Evolutionary conservation across 768 basidiomycete genomes (phyloP).

Genomic region (Boletus bicolor): DNA sequence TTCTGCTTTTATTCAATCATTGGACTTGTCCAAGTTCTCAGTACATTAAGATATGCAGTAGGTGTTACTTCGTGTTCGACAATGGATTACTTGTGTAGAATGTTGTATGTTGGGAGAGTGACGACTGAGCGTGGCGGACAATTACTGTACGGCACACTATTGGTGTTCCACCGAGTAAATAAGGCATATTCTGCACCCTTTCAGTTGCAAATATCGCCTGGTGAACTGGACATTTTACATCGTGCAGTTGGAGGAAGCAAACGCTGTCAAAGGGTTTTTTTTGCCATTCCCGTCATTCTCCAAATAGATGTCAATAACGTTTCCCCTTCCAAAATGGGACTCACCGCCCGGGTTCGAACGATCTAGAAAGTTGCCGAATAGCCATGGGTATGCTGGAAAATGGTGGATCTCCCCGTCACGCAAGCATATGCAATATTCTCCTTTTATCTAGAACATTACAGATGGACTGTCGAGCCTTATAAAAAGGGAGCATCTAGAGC

Average conservation of each 20-base stretch:
- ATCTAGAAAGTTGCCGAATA: slow-evolving; percentile 9
- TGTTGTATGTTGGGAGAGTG: background rate
- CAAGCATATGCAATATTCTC: background rate
- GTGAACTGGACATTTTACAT: background rate
- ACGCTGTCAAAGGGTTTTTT: no score
- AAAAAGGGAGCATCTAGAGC: background rate
- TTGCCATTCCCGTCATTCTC: background rate
- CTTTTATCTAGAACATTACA: slow-evolving; percentile 1
- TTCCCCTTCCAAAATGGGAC: slow-evolving; percentile 2
- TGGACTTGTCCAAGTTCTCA: no score
- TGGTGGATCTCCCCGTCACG: background rate
- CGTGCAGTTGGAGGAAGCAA: background rate
- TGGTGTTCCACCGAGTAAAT: no score
- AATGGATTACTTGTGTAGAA: no score
- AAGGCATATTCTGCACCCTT: no score
- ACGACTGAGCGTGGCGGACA: background rate
- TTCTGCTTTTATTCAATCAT: no score
- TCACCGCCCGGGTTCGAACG: background rate
- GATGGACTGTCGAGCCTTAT: background rate
- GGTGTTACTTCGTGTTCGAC: no score
- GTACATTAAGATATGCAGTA: no score
- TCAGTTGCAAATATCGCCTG: background rate
- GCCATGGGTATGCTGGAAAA: background rate
- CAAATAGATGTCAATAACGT: slow-evolving; percentile 4
- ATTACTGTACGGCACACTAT: no score